Evolutionary conservation across 768 basidiomycete species (phyloP), one percentile per base, ranked within the genome.

Genomic region (Filobasidium floriforme): DNA sequence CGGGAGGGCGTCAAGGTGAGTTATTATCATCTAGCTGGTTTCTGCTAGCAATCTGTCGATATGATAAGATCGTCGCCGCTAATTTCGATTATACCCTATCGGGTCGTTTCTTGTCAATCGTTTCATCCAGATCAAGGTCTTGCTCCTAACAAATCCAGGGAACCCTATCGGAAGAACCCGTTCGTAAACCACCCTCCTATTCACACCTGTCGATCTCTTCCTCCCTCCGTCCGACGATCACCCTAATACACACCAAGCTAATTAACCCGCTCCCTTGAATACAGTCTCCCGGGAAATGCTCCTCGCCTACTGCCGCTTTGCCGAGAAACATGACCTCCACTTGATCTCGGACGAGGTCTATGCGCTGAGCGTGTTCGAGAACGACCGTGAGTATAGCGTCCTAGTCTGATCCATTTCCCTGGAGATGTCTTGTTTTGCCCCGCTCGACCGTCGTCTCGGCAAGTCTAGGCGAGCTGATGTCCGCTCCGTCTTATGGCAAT

Each of bases 271-370:
- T n/a, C n/a, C n/a, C n/a, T n/a, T 49, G 3, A 41, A 68, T 55
- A 73, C 75, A 55, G 75, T 76, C 43, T 67, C 72, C n/a, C 73
- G 76, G 14, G 66, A 70, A 6, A 77, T 75, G 1, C 68, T 77
- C 0, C 68, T 77, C 32, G 73, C 71, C 1, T 77, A 77, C 60
- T 70, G 71, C 41, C 69, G 63, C 29, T 76, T 77, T 63, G 75
- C 75, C 59, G 73, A 77, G 60, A 73, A 76, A 62, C 70, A 70
- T 46, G 73, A 76, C 61, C 67, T 77, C 1, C 76, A 77, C 63
- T 68, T 77, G 28, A 71, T 77, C 7, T 75, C 75, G 22, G 76
- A 77, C 61, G 76, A 77, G 68, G 75, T 77, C 18, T 77, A 77
- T 69, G 76, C 72, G 19, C 49, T 77, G 66, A 73, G 72, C 63